Percentiles rank a stretch among this genome's conserved stretches.
Conservation (phyloP, 768 basidiomycete genomes). For the Porphyrellus cyaneotinctus region DNA sequence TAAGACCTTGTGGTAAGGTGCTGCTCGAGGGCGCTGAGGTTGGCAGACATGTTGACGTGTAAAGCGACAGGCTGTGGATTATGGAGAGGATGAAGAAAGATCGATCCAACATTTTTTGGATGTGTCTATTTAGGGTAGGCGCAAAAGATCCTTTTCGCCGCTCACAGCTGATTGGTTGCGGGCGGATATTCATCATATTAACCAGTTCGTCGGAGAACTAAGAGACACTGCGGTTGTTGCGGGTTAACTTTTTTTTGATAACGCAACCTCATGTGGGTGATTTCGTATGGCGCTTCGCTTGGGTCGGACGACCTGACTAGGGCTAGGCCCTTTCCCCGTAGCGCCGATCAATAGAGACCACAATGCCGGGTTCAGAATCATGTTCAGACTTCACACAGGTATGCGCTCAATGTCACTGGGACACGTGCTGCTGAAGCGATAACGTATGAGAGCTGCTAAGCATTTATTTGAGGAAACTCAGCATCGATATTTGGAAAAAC, state of each 20-base stretch:
- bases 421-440: slow-evolving; percentile 17
- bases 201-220: neutral
- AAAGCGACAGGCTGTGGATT: slow-evolving; percentile 1
- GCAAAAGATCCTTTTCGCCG: neutral
- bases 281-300: neutral
- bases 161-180: slow-evolving; percentile 12
- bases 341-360: no score
- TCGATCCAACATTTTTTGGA: slow-evolving; percentile 21
- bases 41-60: slow-evolving; percentile 52
- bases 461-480: neutral
- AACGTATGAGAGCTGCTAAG: slow-evolving; percentile 10
- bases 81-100: slow-evolving; percentile 25
- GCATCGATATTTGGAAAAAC: slow-evolving; percentile 6
- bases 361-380: no score
- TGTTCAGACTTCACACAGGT: neutral
- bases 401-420: neutral
- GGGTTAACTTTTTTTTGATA: neutral
- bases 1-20: slow-evolving; percentile 88
- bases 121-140: slow-evolving; percentile 33
- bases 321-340: no score
- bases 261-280: neutral
- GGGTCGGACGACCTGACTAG: neutral
- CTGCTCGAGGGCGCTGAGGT: slow-evolving; percentile 72
- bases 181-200: neutral
- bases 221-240: neutral